Base-by-base conservation (phyloP, 257 asterid genomes). In the Phtheirospermum japonicum region DNA sequence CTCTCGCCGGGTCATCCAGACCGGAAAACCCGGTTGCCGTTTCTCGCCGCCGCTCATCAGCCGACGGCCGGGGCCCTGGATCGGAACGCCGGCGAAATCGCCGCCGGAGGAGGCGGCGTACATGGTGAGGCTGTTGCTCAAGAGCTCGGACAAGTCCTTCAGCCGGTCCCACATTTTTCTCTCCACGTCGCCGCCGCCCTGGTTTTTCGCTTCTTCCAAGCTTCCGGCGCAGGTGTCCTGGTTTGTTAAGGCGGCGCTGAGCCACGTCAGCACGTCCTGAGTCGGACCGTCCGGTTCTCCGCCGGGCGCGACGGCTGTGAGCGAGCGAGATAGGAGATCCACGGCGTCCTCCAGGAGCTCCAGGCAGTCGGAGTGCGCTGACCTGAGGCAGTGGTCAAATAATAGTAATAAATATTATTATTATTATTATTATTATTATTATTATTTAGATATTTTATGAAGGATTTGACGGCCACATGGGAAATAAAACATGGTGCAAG, bases 181-280 rank as follows among this genome's bases (percentile, higher is more conserved):
- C 73, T 81, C 83, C 19, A 89, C 83, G 49, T 42, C 17, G 14
- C 2, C 46, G 61, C 66, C 57, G 40, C n/a, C n/a, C n/a, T 90
- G 90, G 48, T 71, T 10, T 10, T 9, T 72, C 12, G 82, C 51
- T 55, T 89, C 75, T 0, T 70, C 79, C 48, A 93, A 82, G 7
- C 99, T 95, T 5, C 85, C 97, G 7, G 67, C 66, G 60, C 99
- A 93, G 8, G 99, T 93, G 78, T 93, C 99, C 57, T 93, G 99
- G 54, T 89, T 93, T 1, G 99, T 87, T 12, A 89, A 18, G 42
- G 99, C 78, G 26, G 99, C 90, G 75, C 96, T 87, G 52, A 93
- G 85, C 99, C 99, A 93, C 67, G 99, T 93, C 59, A 76, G 49
- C 34, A 93, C 88, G 78, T 93, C 96, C 42, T 81, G 84, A 28